Evolutionary conservation across 208 protist species (phyloP).

Genomic region (Giardia muris): DNA sequence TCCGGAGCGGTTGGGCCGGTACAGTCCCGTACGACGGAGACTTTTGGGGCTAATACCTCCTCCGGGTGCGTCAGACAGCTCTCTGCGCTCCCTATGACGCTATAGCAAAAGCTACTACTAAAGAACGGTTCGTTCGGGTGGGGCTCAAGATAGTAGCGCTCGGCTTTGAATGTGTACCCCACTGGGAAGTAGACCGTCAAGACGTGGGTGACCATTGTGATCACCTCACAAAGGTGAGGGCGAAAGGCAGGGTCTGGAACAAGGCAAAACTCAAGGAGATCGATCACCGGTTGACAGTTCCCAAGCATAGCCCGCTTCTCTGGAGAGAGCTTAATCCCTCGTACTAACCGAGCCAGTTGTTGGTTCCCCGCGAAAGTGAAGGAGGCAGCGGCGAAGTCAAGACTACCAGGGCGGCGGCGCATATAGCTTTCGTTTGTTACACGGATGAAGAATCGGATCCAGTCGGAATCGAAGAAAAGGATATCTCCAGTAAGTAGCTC

Average conservation of each 20-base stretch:
- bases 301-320: constrained; percentile 43
- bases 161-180: background rate
- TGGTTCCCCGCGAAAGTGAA: constrained; percentile 3
- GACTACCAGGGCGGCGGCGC: background rate
- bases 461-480: constrained; percentile 53
- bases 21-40: background rate
- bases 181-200: constrained; percentile 3
- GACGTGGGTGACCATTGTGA: background rate
- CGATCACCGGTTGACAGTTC: constrained; percentile 39
- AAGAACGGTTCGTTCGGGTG: too few relatives aligned
- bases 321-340: constrained; percentile 33
- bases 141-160: too few relatives aligned
- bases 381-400: background rate
- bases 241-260: constrained; percentile 43
- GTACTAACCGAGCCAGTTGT: constrained; percentile 11
- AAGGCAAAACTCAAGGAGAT: constrained; percentile 49
- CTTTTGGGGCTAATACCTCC: background rate
- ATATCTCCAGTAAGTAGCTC: constrained; percentile 56
- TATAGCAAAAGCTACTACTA: background rate
- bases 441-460: constrained; percentile 49
- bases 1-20: background rate
- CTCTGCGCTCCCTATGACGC: background rate
- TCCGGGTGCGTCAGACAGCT: background rate
- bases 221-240: constrained; percentile 41
- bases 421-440: constrained; percentile 32